Evolutionary conservation across 345 rosid genomes (phyloP).

Genomic region (Hypericum androsaemum): DNA sequence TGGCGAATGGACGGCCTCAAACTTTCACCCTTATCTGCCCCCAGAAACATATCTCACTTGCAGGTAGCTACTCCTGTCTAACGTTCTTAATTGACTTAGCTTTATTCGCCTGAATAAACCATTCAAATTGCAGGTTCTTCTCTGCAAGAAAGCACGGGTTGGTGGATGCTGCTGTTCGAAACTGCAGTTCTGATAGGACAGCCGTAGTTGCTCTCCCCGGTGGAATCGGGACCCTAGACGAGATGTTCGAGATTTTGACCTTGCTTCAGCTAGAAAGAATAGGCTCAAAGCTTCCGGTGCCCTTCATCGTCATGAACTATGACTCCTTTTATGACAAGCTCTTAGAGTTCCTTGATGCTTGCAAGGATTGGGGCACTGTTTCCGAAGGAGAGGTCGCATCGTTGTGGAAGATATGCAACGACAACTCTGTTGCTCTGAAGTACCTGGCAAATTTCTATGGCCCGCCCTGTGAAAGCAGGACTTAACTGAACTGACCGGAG

Average conservation of each 20-base stretch:
- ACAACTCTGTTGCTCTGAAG: slow-evolving; percentile 58
- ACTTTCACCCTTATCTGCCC: slow-evolving; percentile 73
- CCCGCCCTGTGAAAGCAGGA: slow-evolving; percentile 13
- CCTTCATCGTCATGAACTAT: slow-evolving; percentile 80
- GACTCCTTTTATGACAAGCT: slow-evolving; percentile 66
- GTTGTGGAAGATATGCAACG: slow-evolving; percentile 69
- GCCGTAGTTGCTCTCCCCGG: slow-evolving; percentile 84
- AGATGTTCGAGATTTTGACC: slow-evolving; percentile 74
- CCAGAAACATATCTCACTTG: slow-evolving; percentile 68
- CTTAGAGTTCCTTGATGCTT: slow-evolving; percentile 57
- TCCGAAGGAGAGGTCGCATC: slow-evolving; percentile 64
- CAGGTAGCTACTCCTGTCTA: slow-evolving; percentile 40
- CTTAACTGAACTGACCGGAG: no score
- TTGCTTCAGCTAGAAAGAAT: slow-evolving; percentile 75
- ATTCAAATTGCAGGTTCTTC: slow-evolving; percentile 53
- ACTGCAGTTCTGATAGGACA: slow-evolving; percentile 41
- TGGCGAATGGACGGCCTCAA: slow-evolving; percentile 84
- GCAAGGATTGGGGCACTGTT: slow-evolving; percentile 69
- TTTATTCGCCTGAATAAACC: background rate
- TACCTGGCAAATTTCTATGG: slow-evolving; percentile 58
- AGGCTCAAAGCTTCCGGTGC: slow-evolving; percentile 67
- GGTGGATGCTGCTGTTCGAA: slow-evolving; percentile 71
- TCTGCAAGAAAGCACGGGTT: slow-evolving; percentile 91
- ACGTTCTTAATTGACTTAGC: background rate
- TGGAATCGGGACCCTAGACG: slow-evolving; percentile 87